Conservation (phyloP, 768 basidiomycete species). For the Suillus occidentalis region DNA sequence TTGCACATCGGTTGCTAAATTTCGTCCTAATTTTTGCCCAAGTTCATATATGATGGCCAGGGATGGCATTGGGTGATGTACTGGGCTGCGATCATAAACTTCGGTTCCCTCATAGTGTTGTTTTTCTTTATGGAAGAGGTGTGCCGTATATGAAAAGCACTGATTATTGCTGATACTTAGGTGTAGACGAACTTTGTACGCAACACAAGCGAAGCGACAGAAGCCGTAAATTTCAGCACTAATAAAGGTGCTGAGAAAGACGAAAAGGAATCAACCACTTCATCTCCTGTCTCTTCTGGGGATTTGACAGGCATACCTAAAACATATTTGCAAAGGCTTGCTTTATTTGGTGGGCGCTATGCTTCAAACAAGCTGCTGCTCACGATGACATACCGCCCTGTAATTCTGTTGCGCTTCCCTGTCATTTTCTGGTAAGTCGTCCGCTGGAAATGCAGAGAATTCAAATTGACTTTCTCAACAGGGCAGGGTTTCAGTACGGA, state of each 20-base stretch:
- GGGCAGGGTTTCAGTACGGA: conserved; percentile 25
- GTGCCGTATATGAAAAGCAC: neutral
- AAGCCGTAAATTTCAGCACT: conserved; percentile 3
- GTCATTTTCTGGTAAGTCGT: conserved; percentile 19
- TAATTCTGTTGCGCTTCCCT: conserved; percentile 20
- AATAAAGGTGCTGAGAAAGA: conserved; percentile 8
- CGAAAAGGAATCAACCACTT: conserved; percentile 13
- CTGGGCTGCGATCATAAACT: conserved; percentile 23
- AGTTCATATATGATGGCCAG: conserved; percentile 22
- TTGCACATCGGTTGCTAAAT: neutral
- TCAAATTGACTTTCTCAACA: conserved; percentile 1
- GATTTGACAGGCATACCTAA: conserved; percentile 15
- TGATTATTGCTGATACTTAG: neutral
- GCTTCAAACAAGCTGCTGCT: conserved; percentile 20
- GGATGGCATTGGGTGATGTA: conserved; percentile 25
- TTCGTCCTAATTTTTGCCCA: neutral
- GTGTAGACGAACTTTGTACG: conserved; percentile 19
- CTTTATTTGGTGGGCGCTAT: conserved; percentile 17
- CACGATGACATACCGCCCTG: conserved; percentile 21
- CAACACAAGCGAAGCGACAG: conserved; percentile 18
- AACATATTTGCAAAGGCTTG: conserved; percentile 15
- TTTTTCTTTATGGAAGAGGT: conserved; percentile 24
- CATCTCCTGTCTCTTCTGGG: conserved; percentile 9
- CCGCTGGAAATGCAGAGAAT: neutral
- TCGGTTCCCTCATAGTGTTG: conserved; percentile 15